Percentiles rank a stretch among this genome's conserved stretches.
phyloP scores from a whole-genome alignment of 164 flowering plant species.

The Magnolia changhungtana region DNA sequence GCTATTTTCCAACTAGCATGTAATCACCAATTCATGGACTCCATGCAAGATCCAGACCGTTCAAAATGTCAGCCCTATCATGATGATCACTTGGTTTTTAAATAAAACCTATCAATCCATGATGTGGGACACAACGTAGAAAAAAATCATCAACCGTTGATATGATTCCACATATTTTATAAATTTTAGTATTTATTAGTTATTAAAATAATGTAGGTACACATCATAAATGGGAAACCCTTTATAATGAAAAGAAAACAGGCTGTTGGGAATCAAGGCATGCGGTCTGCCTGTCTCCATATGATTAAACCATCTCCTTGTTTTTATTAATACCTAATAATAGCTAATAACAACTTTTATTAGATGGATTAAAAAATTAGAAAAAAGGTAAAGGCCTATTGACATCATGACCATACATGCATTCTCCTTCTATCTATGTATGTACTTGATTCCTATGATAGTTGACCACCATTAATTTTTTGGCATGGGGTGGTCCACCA shows the following conservation, averaged over 20 bases:
- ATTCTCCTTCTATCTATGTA: too few species aligned
- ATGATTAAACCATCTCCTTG: background rate
- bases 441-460: background rate
- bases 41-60: too few species aligned
- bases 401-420: background rate
- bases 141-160: too few species aligned
- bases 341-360: background rate
- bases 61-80: too few species aligned
- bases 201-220: background rate
- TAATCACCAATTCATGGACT: too few species aligned
- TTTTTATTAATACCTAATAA: background rate
- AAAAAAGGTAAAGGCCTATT: background rate
- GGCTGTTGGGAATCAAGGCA: slow-evolving; percentile 19
- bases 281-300: slow-evolving; percentile 16
- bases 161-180: too few species aligned
- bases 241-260: slow-evolving; percentile 3
- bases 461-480: background rate
- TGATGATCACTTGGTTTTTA: too few species aligned
- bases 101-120: too few species aligned
- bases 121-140: too few species aligned
- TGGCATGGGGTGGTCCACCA: background rate
- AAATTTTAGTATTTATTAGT: background rate
- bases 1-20: too few species aligned
- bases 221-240: background rate
- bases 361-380: background rate